Evolutionary conservation across 2,329 filamentous ascomycete genomes (phyloP).

Genomic region (Didymella sp.): DNA sequence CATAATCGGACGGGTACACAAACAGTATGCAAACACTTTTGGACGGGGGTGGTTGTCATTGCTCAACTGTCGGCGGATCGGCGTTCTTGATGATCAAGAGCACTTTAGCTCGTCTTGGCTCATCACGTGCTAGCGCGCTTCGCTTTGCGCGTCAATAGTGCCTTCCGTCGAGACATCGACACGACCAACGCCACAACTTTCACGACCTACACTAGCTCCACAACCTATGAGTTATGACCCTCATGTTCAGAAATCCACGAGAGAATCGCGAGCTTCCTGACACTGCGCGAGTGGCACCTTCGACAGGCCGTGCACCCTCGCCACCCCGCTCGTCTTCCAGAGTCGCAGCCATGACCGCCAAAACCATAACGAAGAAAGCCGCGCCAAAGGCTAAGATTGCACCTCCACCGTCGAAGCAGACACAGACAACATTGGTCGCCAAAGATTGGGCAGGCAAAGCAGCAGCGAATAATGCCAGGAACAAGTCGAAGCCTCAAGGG

Average conservation of each 20-base stretch:
- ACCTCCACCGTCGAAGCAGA: constrained; percentile 32
- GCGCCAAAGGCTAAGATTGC: constrained; percentile 23
- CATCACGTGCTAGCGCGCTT: constrained; percentile 21
- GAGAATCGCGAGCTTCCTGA: constrained; percentile 52
- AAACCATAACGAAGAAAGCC: constrained; percentile 32
- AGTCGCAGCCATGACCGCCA: constrained; percentile 31
- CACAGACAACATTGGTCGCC: constrained; percentile 46
- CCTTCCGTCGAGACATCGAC: not conserved
- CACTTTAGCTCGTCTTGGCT: not conserved
- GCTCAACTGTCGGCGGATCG: not conserved
- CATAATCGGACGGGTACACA: too few species aligned
- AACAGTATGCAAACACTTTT: too few species aligned
- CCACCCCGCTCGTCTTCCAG: constrained; percentile 50
- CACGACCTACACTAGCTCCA: not conserved
- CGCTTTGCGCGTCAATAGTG: constrained; percentile 14
- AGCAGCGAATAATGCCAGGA: constrained; percentile 38
- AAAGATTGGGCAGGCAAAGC: constrained; percentile 43
- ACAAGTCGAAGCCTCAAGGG: constrained; percentile 49
- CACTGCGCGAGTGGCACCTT: constrained; percentile 50
- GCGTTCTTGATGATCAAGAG: not conserved
- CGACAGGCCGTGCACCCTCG: constrained; percentile 61
- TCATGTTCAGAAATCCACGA: constrained; percentile 64
- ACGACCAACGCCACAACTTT: not conserved
- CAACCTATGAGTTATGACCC: not conserved
- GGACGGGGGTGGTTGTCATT: too few species aligned